phyloP scores from a whole-genome alignment of 1,139 yeast species.

The Blastobotrys ciferrii region DNA sequence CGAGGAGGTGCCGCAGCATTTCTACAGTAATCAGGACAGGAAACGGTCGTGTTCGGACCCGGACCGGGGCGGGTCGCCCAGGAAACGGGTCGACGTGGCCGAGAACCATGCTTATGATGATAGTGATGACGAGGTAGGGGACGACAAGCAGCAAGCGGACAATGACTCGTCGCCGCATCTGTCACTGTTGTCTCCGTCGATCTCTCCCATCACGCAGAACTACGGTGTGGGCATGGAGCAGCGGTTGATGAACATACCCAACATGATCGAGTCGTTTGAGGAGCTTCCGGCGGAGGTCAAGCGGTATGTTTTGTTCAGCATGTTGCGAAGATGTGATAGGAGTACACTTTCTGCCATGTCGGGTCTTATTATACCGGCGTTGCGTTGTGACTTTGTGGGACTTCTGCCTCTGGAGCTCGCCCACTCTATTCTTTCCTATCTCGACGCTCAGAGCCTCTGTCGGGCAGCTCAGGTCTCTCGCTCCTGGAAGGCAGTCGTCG shows the following conservation, averaged over 20 bases:
- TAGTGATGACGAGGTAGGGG: conserved; percentile 8
- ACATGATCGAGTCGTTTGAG: conserved; percentile 36
- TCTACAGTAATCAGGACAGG: background rate
- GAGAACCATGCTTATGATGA: conserved; percentile 15
- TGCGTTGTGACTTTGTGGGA: conserved; percentile 70
- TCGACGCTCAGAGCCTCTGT: conserved; percentile 65
- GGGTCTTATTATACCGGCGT: conserved; percentile 54
- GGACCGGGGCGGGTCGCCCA: background rate
- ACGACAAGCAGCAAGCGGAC: background rate
- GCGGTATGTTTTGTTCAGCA: conserved; percentile 49
- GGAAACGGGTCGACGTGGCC: conserved; percentile 4
- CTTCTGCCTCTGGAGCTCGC: conserved; percentile 78
- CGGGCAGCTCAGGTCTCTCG: conserved; percentile 64
- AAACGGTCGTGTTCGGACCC: conserved; percentile 3
- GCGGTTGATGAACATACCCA: conserved; percentile 27
- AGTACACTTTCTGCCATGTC: conserved; percentile 66
- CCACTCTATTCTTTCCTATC: conserved; percentile 59
- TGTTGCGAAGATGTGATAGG: conserved; percentile 66
- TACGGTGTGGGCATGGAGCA: background rate
- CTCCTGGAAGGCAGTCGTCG: conserved; percentile 65
- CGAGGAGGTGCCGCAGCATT: background rate
- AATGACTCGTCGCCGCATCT: conserved; percentile 12
- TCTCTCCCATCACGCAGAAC: conserved; percentile 26
- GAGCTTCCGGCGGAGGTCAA: conserved; percentile 36
- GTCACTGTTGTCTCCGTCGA: conserved; percentile 33